Percentiles rank a stretch among this genome's conserved stretches.
phyloP scores from a whole-genome alignment of 257 asterid genomes.

The Solanum clarkiae region DNA sequence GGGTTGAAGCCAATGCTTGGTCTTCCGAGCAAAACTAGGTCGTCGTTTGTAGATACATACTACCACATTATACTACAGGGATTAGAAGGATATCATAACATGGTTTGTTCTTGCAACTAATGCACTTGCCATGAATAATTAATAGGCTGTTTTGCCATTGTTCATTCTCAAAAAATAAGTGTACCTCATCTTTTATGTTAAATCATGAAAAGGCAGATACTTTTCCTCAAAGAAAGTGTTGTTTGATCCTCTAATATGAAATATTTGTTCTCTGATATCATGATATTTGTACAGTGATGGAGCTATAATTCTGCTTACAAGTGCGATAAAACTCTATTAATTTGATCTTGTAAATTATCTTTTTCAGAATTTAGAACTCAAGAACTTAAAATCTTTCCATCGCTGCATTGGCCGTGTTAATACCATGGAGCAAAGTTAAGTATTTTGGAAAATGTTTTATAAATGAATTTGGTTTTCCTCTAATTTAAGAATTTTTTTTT shows the following conservation, averaged over 20 bases:
- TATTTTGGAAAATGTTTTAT: background rate
- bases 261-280: background rate
- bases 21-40: constrained; percentile 20
- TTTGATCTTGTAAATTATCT: background rate
- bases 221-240: background rate
- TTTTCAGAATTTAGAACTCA: background rate
- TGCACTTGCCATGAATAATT: background rate
- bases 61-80: background rate
- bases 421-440: background rate
- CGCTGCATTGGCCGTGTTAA: background rate
- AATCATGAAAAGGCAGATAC: background rate
- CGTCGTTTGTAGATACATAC: background rate
- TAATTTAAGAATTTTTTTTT: background rate
- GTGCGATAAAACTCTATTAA: background rate
- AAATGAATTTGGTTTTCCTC: background rate
- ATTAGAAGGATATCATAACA: background rate
- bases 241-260: background rate
- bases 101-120: background rate
- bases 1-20: constrained; percentile 89
- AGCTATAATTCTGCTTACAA: background rate
- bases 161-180: background rate
- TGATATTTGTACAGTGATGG: background rate
- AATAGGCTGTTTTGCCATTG: background rate
- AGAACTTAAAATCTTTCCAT: background rate
- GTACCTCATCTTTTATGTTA: background rate